Percentiles rank a stretch among this genome's conserved stretches.
These are phyloP conservation scores for Neonectria coccinea DNA, from an alignment of 2,329 filamentous ascomycete species.

Conservation along the genomic window DNA sequence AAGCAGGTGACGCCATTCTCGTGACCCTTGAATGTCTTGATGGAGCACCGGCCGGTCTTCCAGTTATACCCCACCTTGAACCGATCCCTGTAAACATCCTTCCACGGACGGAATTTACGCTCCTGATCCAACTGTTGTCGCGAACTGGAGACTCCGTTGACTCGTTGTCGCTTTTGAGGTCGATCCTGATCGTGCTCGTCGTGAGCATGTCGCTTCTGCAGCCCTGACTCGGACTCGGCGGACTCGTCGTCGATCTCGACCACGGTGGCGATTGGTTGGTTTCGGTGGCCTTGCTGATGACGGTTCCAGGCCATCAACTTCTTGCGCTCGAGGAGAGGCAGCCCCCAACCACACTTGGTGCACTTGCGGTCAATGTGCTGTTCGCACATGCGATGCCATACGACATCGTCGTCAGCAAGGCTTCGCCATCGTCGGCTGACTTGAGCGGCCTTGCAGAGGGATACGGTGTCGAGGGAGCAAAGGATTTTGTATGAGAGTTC, in stretches of 20 bases:
- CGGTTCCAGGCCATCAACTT: slow-evolving; percentile 87
- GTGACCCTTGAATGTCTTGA: slow-evolving; percentile 86
- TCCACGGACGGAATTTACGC: slow-evolving; percentile 79
- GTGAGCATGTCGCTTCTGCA: slow-evolving; percentile 50
- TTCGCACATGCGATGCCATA: slow-evolving; percentile 98
- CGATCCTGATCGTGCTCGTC: slow-evolving; percentile 45
- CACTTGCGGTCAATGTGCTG: slow-evolving; percentile 96
- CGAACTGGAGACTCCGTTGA: slow-evolving; percentile 42
- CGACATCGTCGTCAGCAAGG: slow-evolving; percentile 95
- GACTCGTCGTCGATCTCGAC: slow-evolving; percentile 44
- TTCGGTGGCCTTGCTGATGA: slow-evolving; percentile 75
- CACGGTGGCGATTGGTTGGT: slow-evolving; percentile 43
- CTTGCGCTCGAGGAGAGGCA: slow-evolving; percentile 90
- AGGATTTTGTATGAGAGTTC: slow-evolving; percentile 96
- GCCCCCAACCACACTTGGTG: slow-evolving; percentile 93
- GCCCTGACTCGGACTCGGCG: slow-evolving; percentile 39
- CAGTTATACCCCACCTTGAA: slow-evolving; percentile 98
- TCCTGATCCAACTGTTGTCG: slow-evolving; percentile 55
- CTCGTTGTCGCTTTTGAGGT: slow-evolving; percentile 51
- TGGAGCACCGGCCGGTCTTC: slow-evolving; percentile 92
- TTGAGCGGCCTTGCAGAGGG: slow-evolving; percentile 94
- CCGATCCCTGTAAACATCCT: slow-evolving; percentile 94
- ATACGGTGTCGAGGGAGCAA: slow-evolving; percentile 91
- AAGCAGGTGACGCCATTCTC: slow-evolving; percentile 75
- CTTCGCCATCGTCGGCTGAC: slow-evolving; percentile 90